phyloP scores from a whole-genome alignment of 306 rosid genomes.

The Cucurbita maxima region DNA sequence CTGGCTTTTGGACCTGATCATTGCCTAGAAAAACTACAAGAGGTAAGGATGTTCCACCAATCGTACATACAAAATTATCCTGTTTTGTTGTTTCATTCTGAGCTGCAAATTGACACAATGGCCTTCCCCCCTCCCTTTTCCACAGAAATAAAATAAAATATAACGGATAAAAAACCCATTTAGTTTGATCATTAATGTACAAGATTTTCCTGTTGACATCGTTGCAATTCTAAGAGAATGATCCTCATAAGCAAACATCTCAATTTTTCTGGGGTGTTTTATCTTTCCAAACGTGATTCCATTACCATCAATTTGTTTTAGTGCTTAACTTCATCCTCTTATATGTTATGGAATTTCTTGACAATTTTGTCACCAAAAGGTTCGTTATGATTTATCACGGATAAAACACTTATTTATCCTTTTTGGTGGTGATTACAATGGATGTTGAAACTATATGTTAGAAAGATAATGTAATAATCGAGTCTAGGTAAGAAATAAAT shows the following conservation, averaged over 20 bases:
- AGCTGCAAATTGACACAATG: not conserved
- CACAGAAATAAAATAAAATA: not conserved
- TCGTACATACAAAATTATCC: conserved; percentile 2
- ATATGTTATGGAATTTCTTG: no score
- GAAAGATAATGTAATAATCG: no score
- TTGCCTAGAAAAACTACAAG: conserved; percentile 40
- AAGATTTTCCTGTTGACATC: not conserved
- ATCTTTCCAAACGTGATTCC: not conserved
- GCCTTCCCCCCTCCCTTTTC: not conserved
- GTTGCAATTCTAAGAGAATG: not conserved
- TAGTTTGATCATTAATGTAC: not conserved
- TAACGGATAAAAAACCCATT: not conserved
- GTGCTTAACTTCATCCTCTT: not conserved
- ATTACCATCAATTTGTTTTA: not conserved
- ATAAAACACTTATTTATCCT: not conserved
- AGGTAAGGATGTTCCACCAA: conserved; percentile 27
- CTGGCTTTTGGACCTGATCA: conserved; percentile 85
- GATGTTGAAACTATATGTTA: not conserved
- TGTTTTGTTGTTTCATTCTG: not conserved
- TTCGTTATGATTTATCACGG: not conserved
- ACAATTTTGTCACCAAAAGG: not conserved
- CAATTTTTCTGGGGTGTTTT: not conserved
- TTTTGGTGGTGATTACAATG: not conserved
- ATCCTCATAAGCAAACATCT: not conserved
- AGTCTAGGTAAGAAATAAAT: no score